Conservation (phyloP, 148 eudicot genomes). For the Rheum nobile region DNA sequence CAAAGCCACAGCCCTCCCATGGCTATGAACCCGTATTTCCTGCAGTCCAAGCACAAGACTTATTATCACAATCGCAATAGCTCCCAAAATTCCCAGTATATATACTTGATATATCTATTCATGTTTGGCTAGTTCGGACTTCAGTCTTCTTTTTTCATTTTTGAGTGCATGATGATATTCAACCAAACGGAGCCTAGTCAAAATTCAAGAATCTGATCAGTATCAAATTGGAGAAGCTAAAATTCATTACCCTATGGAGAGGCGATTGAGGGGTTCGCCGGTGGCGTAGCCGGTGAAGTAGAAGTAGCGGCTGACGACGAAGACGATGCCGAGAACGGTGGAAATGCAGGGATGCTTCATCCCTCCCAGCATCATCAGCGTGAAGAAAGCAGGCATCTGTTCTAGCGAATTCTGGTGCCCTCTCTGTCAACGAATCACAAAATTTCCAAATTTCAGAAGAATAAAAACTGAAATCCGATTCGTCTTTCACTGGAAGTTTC, state of each 20-base stretch:
- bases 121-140: too few species aligned
- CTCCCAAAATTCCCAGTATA: too few species aligned
- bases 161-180: not conserved
- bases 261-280: constrained; percentile 71
- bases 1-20: constrained; percentile 38
- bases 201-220: not conserved
- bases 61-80: not conserved
- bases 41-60: constrained; percentile 18
- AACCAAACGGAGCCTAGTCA: not conserved
- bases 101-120: too few species aligned
- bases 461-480: constrained; percentile 7
- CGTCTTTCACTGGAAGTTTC: not conserved
- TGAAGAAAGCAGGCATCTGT: constrained; percentile 69
- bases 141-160: too few species aligned
- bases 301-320: constrained; percentile 47
- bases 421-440: constrained; percentile 34
- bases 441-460: not conserved
- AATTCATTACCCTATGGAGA: constrained; percentile 40
- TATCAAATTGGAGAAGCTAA: not conserved
- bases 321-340: constrained; percentile 42
- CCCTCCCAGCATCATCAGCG: constrained; percentile 66
- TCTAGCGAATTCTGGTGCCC: constrained; percentile 97
- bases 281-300: constrained; percentile 86
- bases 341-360: constrained; percentile 53
- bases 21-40: constrained; percentile 58